A percentile compares a stretch with the other conserved stretches of the same genome.
phyloP scores from a whole-genome alignment of 2,329 filamentous ascomycete genomes.

The Colletotrichum orbiculare region DNA sequence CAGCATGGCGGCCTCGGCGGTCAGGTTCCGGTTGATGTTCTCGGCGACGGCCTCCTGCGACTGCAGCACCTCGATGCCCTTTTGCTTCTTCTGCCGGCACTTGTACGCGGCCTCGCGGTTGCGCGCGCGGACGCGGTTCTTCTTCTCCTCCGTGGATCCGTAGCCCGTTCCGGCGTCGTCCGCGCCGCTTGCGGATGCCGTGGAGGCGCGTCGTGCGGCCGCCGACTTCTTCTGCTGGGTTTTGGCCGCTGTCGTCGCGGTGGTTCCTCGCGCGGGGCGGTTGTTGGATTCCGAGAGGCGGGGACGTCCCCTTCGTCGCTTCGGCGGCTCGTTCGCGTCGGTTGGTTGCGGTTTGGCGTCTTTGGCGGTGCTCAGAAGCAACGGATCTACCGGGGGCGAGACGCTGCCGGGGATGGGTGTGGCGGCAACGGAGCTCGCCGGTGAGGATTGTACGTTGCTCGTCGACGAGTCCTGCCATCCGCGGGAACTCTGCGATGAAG shows the following conservation, averaged over 20 bases:
- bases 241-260: not conserved
- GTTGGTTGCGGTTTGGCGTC: not conserved
- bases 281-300: conserved; percentile 5
- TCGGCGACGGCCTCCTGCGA: conserved; percentile 38
- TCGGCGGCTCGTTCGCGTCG: not conserved
- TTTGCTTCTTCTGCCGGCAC: conserved; percentile 36
- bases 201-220: conserved; percentile 14
- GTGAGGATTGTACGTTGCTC: conserved; percentile 9
- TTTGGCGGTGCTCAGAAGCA: not conserved
- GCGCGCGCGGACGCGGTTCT: conserved; percentile 31
- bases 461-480: conserved; percentile 17
- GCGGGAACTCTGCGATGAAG: not conserved
- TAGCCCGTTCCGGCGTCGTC: not conserved
- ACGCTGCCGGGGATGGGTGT: not conserved
- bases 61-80: conserved; percentile 34
- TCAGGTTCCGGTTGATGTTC: conserved; percentile 28
- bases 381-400: conserved; percentile 12
- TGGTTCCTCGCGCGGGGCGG: not conserved
- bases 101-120: conserved; percentile 38
- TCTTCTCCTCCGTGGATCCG: conserved; percentile 21
- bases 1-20: conserved; percentile 23
- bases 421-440: conserved; percentile 20
- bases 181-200: conserved; percentile 15
- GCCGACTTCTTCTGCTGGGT: not conserved
- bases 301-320: conserved; percentile 20